These are phyloP conservation scores for Oryza officinalis DNA, from an alignment of 176 grass and related monocot genomes.

Conservation along the genomic window DNA sequence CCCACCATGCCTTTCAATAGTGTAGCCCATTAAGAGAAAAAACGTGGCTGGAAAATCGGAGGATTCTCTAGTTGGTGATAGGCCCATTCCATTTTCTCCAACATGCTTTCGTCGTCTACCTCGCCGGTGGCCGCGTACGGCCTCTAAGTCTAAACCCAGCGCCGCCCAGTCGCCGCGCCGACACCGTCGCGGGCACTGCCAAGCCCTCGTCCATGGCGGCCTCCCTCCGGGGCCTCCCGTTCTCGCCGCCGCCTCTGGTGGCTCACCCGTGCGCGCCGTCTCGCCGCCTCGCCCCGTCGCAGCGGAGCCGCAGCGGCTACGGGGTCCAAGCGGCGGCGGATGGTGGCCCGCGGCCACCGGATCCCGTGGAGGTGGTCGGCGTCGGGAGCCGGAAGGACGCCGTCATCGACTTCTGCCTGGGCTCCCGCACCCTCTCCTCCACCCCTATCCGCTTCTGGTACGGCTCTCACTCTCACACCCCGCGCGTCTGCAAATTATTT, in stretches of 20 bases:
- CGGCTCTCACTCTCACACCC: not conserved
- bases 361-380: conserved; percentile 86
- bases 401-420: conserved; percentile 79
- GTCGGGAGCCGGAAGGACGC: conserved; percentile 91
- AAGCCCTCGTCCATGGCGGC: conserved; percentile 39
- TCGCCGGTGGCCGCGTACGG: not conserved
- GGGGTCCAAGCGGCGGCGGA: conserved; percentile 12
- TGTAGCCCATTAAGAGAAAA: too few species aligned
- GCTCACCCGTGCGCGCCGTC: not conserved
- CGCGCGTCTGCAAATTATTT: not conserved
- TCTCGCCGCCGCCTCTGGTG: conserved; percentile 30
- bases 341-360: conserved; percentile 4
- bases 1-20: too few species aligned
- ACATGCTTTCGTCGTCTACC: not conserved
- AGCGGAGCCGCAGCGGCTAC: conserved; percentile 16
- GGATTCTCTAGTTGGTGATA: too few species aligned
- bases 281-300: conserved; percentile 11
- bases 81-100: too few species aligned
- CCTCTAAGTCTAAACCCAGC: not conserved
- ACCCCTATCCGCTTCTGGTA: conserved; percentile 88
- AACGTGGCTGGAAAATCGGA: too few species aligned
- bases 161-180: not conserved
- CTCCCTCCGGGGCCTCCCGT: conserved; percentile 25
- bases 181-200: not conserved
- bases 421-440: conserved; percentile 63